Evolutionary conservation across 2,329 filamentous ascomycete genomes (phyloP), one percentile per base, ranked within the genome.

Genomic region (Claviceps maximensis): DNA sequence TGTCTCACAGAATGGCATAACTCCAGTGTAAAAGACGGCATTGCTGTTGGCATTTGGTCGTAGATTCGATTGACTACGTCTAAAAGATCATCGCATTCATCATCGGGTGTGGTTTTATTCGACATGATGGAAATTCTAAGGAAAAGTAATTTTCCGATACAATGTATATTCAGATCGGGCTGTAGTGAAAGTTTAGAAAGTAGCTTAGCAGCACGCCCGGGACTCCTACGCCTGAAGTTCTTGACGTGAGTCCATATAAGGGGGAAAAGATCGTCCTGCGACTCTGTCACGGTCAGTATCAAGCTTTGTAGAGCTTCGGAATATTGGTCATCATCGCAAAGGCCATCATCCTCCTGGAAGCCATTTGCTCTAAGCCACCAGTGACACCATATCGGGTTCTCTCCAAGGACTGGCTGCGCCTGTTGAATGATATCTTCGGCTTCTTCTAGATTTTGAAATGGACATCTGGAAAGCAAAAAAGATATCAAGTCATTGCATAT

Each of bases 91-190:
- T 36, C 63, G 50, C 15, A 58, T 3, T 56, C 49, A 2, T 54
- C 54, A 8, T 52, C 48, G 10, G 38, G 57, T 71, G 70, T 58
- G 60, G 68, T 52, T 58, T 71, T 73, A 51, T 71, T 71, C 0
- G 78, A 80, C 6, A 74, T 70, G 62, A 89, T 79, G 76, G 82
- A 85, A 5, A 89, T 69, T 3, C 86, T 77, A 6, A 80, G 81
- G 19, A 94, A 73, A 12, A 89, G 65, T 0, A 78, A 74, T 59
- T 80, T 85, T 55, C 90, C 87, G 33, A 88, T 71, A 82, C 83
- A 88, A 3, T 73, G 70, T 1, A 67, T 57, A 4, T 75, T 74
- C 56, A 80, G 58, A 25, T 89, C 63, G 27, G 79, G 73, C n/a
- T 73, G 65, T 13, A 70, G 65, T 7, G 94, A 72, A 33, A 95